Conservation (phyloP, 164 flowering plant genomes). For the Vitis rupestris region DNA sequence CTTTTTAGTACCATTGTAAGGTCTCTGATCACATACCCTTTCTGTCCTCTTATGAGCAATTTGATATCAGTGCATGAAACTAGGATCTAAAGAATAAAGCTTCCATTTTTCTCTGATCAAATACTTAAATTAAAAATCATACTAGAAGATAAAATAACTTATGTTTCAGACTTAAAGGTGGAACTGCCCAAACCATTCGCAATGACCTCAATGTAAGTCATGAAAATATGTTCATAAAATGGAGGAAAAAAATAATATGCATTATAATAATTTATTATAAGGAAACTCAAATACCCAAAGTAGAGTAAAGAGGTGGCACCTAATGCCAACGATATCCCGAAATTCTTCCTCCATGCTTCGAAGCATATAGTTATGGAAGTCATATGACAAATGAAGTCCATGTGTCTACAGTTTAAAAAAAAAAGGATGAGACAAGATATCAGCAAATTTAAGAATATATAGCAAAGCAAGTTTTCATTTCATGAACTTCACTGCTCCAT, state of each 20-base stretch:
- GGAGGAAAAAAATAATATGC: neutral
- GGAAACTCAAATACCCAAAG: neutral
- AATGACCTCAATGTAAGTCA: neutral
- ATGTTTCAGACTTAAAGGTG: no score
- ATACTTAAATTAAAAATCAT: no score
- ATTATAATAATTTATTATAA: neutral
- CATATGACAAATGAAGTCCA: slow-evolving; percentile 72
- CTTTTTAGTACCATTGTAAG: no score
- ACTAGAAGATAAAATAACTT: no score
- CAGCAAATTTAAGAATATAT: neutral
- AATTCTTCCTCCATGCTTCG: slow-evolving; percentile 98
- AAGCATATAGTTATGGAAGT: slow-evolving; percentile 85
- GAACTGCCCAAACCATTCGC: no score
- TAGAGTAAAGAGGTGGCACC: slow-evolving; percentile 35
- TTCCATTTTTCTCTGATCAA: no score
- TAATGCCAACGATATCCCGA: slow-evolving; percentile 84
- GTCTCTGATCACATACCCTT: no score
- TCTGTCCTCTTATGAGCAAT: no score
- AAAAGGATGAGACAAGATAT: neutral
- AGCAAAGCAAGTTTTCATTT: neutral
- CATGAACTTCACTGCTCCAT: neutral
- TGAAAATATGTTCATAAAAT: neutral
- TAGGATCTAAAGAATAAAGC: no score
- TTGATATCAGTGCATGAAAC: no score
- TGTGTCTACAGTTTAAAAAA: slow-evolving; percentile 55